These are phyloP conservation scores for Saccharomycopsis olivae DNA, from an alignment of 805 yeast genomes.

Conservation along the genomic window DNA sequence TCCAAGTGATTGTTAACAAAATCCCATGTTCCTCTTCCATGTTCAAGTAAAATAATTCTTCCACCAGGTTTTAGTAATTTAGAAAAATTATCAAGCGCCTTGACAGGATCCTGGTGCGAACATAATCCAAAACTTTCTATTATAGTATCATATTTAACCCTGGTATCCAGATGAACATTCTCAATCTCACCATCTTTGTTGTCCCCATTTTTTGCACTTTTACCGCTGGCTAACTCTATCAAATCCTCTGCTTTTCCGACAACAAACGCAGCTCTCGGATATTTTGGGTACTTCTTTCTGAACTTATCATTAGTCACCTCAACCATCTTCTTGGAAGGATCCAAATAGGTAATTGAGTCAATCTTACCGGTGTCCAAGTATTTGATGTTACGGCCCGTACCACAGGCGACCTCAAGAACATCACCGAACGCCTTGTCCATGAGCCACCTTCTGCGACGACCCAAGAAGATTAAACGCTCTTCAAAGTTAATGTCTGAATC, in stretches of 20 bases:
- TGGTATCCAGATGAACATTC: slow-evolving; percentile 20
- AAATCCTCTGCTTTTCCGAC: slow-evolving; percentile 85
- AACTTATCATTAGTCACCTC: slow-evolving; percentile 69
- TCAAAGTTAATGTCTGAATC: slow-evolving; percentile 64
- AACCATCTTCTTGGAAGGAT: slow-evolving; percentile 80
- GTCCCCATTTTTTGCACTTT: slow-evolving; percentile 19
- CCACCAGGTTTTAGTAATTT: slow-evolving; percentile 79
- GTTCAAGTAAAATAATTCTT: slow-evolving; percentile 77
- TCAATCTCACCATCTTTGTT: slow-evolving; percentile 21
- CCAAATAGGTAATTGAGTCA: slow-evolving; percentile 72
- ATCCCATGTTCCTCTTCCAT: slow-evolving; percentile 78
- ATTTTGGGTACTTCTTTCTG: slow-evolving; percentile 53
- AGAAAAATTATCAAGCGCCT: slow-evolving; percentile 66
- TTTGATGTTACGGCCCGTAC: slow-evolving; percentile 88
- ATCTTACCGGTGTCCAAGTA: slow-evolving; percentile 53
- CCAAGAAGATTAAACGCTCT: slow-evolving; percentile 34
- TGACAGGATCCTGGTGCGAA: slow-evolving; percentile 89
- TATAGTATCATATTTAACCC: slow-evolving; percentile 76
- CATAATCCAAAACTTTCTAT: slow-evolving; percentile 93
- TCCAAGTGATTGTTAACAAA: slow-evolving; percentile 74
- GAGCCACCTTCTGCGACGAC: slow-evolving; percentile 63
- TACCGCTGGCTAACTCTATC: slow-evolving; percentile 38
- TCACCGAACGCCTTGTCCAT: slow-evolving; percentile 78
- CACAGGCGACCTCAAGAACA: slow-evolving; percentile 89
- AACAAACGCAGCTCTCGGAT: slow-evolving; percentile 69